Conservation (phyloP, 1,284 basidiomycete genomes). For the Malassezia japonica region DNA sequence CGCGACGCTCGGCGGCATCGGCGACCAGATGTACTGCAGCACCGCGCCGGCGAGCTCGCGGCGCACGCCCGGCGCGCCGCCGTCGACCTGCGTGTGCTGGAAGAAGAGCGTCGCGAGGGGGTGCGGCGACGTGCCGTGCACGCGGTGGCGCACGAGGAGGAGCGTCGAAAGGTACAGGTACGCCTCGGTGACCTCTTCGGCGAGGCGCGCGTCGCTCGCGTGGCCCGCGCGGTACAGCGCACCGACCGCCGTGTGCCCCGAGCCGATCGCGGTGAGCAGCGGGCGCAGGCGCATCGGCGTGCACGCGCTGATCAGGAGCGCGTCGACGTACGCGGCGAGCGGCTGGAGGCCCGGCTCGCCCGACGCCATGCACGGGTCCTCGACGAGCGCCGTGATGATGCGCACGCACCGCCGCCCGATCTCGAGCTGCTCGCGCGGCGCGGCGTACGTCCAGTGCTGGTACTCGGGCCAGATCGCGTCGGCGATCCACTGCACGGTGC, state of each 20-base stretch:
- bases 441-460: constrained; percentile 67
- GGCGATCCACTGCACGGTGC: constrained; percentile 66
- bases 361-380: constrained; percentile 49
- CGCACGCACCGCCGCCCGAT: constrained; percentile 61
- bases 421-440: constrained; percentile 68
- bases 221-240: constrained; percentile 59
- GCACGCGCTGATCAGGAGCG: constrained; percentile 55
- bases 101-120: constrained; percentile 5
- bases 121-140: neutral
- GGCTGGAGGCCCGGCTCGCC: constrained; percentile 8
- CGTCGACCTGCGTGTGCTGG: neutral
- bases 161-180: constrained; percentile 56
- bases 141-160: constrained; percentile 27
- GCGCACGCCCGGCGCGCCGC: neutral
- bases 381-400: constrained; percentile 61
- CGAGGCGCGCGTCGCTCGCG: constrained; percentile 59
- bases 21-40: constrained; percentile 21
- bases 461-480: constrained; percentile 77
- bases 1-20: constrained; percentile 24
- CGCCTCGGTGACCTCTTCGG: constrained; percentile 62
- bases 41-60: constrained; percentile 20
- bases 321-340: constrained; percentile 55
- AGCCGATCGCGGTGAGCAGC: constrained; percentile 60
- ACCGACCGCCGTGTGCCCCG: constrained; percentile 57
- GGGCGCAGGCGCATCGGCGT: constrained; percentile 67